These are phyloP conservation scores for Echites panduratus DNA, from an alignment of 257 asterid species.

Conservation along the genomic window DNA sequence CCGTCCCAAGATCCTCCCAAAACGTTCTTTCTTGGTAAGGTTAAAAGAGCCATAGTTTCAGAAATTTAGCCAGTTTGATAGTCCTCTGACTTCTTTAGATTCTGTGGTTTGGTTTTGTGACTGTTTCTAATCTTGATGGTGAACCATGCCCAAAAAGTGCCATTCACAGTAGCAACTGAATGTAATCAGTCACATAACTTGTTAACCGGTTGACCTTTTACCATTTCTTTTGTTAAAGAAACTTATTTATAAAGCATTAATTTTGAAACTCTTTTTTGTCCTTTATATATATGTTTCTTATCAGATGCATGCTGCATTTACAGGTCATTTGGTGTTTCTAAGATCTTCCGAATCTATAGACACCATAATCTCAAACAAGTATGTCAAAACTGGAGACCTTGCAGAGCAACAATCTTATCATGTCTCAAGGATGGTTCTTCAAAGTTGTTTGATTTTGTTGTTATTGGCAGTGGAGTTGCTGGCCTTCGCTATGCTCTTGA, in stretches of 20 bases:
- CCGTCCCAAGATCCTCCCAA: constrained; percentile 36
- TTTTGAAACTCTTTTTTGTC: neutral
- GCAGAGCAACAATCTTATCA: constrained; percentile 36
- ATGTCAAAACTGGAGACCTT: constrained; percentile 30
- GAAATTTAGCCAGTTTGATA: neutral
- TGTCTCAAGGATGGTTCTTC: constrained; percentile 52
- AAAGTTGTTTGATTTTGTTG: constrained; percentile 76
- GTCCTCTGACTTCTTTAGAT: constrained; percentile 2
- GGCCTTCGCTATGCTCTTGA: constrained; percentile 99
- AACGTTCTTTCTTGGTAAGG: constrained; percentile 62
- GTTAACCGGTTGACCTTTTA: neutral
- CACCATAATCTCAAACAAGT: constrained; percentile 21
- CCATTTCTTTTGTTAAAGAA: neutral
- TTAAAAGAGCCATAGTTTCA: neutral
- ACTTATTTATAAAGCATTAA: neutral
- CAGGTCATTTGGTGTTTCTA: constrained; percentile 70
- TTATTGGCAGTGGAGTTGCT: constrained; percentile 98
- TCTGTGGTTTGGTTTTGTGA: constrained; percentile 4
- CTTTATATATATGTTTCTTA: neutral
- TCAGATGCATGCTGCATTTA: constrained; percentile 12
- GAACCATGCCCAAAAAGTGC: too few species aligned
- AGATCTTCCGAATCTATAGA: constrained; percentile 30
- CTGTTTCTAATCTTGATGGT: neutral
- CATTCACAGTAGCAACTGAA: neutral
- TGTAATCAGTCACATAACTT: too few species aligned